Evolutionary conservation across 306 rosid genomes (phyloP).

Genomic region (Urtica urens): DNA sequence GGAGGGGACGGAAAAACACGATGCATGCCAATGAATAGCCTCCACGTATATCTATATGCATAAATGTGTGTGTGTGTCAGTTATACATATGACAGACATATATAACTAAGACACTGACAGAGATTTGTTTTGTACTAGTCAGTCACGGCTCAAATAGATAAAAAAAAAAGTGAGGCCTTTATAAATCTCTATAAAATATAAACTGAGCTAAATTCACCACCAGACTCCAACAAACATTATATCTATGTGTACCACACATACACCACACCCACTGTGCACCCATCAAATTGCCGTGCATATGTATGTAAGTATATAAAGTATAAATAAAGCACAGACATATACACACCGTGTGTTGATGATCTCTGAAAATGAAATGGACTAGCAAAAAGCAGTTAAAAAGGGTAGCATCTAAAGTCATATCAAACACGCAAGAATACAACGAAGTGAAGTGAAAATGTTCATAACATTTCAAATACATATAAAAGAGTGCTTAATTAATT

Average conservation of each 20-base stretch:
- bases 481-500: background rate
- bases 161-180: conserved; percentile 1
- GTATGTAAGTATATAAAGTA: too few species aligned
- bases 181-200: background rate
- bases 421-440: background rate
- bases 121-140: conserved; percentile 5
- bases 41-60: conserved; percentile 17
- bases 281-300: conserved; percentile 15
- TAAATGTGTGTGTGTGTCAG: too few species aligned
- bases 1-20: conserved; percentile 1
- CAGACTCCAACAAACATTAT: conserved; percentile 1
- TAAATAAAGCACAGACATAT: too few species aligned
- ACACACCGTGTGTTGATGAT: background rate
- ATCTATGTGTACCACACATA: conserved; percentile 10
- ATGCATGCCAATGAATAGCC: conserved; percentile 16
- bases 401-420: background rate
- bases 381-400: background rate
- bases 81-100: background rate
- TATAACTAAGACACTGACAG: conserved; percentile 10
- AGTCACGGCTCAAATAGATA: conserved; percentile 16
- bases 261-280: background rate
- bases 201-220: background rate
- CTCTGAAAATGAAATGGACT: background rate
- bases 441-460: background rate
- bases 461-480: conserved; percentile 2